These are phyloP conservation scores for Carex arenaria DNA, from an alignment of 202 grass and related monocot genomes.

Conservation along the genomic window DNA sequence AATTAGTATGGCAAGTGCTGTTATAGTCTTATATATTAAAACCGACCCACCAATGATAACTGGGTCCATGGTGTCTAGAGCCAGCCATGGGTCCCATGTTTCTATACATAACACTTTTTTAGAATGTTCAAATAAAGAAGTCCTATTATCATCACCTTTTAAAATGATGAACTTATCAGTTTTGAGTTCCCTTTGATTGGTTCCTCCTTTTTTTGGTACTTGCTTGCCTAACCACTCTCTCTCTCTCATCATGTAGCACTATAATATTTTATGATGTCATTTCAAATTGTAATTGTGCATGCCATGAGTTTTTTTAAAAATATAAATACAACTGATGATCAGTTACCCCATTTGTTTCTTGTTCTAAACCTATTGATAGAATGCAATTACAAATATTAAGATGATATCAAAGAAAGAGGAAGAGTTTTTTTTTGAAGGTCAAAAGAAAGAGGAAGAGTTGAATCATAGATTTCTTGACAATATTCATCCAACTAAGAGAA, in stretches of 20 bases:
- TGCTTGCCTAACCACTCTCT: not conserved
- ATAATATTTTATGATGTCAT: constrained; percentile 7
- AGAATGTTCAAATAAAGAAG: not conserved
- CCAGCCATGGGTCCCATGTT: not conserved
- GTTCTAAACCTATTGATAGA: not conserved
- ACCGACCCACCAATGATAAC: constrained; percentile 6
- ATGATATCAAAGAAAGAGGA: not conserved
- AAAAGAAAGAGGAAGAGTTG: not conserved
- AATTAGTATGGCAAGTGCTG: not conserved
- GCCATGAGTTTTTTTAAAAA: not conserved
- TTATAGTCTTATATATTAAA: not conserved
- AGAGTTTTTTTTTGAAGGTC: too few relatives aligned
- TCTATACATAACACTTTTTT: not conserved
- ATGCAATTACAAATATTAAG: not conserved
- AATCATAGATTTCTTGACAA: not conserved
- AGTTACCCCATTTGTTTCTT: not conserved
- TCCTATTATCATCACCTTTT: not conserved
- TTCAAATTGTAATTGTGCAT: not conserved
- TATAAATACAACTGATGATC: not conserved
- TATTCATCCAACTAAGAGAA: not conserved
- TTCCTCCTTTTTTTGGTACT: not conserved
- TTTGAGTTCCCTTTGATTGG: not conserved
- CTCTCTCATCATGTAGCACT: not conserved
- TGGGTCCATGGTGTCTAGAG: constrained; percentile 7
- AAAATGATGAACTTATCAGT: constrained; percentile 4